phyloP scores from a whole-genome alignment of 352 stramenopile species.

The Thalassiosira allenii region DNA sequence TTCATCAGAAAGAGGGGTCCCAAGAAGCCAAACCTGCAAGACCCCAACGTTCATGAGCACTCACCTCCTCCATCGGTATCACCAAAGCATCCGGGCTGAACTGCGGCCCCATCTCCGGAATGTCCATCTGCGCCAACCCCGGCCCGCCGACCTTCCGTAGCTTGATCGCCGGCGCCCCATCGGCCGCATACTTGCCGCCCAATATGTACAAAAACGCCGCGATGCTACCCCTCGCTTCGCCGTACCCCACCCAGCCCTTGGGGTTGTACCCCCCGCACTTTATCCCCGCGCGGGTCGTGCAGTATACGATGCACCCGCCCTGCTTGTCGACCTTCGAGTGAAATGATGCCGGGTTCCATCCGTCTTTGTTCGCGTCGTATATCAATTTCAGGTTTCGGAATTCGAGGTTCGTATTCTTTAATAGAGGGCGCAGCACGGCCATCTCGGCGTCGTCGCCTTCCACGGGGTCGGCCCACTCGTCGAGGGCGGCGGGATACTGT shows the following conservation, averaged over 20 bases:
- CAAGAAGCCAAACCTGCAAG: no score
- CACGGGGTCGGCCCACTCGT: conserved; percentile 75
- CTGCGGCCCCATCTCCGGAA: conserved; percentile 72
- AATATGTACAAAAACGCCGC: conserved; percentile 84
- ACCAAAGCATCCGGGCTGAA: conserved; percentile 86
- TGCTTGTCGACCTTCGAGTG: conserved; percentile 82
- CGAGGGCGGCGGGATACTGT: conserved; percentile 81
- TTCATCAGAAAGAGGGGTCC: no score
- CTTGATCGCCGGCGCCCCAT: conserved; percentile 66
- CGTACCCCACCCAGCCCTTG: conserved; percentile 66
- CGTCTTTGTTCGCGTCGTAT: conserved; percentile 84
- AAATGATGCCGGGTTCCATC: conserved; percentile 79
- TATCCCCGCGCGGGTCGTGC: conserved; percentile 51
- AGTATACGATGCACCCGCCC: conserved; percentile 72
- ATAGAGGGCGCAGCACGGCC: conserved; percentile 70
- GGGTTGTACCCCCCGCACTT: conserved; percentile 84
- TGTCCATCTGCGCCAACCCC: conserved; percentile 76
- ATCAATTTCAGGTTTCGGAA: conserved; percentile 70
- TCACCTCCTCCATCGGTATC: conserved; percentile 67
- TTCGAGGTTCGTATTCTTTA: conserved; percentile 87
- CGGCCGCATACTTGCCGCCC: conserved; percentile 30
- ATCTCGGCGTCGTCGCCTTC: conserved; percentile 74
- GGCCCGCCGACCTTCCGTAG: conserved; percentile 84
- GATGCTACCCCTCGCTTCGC: conserved; percentile 81
- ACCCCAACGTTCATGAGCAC: no score